Base-by-base conservation (phyloP, 2,329 filamentous ascomycete species). In the Aspergillus thermomutatus region DNA sequence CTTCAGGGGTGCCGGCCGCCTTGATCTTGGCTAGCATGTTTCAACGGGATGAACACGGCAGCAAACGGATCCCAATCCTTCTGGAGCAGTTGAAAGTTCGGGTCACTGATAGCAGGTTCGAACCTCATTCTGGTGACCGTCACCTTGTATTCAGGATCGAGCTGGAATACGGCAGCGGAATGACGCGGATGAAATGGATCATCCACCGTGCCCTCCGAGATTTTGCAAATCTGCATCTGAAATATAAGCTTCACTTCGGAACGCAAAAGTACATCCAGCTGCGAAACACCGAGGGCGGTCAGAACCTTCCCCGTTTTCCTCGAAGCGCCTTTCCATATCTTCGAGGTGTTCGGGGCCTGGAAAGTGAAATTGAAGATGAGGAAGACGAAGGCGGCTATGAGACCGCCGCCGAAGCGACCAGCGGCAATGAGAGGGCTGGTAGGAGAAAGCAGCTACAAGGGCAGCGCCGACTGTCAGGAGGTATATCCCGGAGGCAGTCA, bases 1-100 rank as follows among this genome's bases (percentile, higher is more conserved):
- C 94, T 50, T 95, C 94, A 46, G 94, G 92, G 53, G 91, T 92
- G 1, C 94, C 94, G 3, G 94, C 94, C 25, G 94, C 93, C 21
- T 80, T 99, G 57, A 96, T 99, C 75, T 79, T 99, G 52, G 94
- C 94, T 7, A 97, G 92, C 69, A 97, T 97, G 90, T 94, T 97
- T 66, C 94, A 97, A 76, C 85, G 94, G 56, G 94, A 99, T 66
- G 94, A 99, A 74, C 91, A 97, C 66, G 92, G 93, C 50, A 94
- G 96, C 75, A 94, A 91, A 76, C 87, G 92, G 57, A 96, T 99
- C 56, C 94, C 94, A 0, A 92, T 99, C 53, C 83, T 99, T 3
- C 82, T 99, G 6, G 94, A 99, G 73, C 94, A 99, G 77, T 82
- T 99, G 57, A 96, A 96, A 72, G 82, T 99, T 58, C 86, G 84